phyloP scores from a whole-genome alignment of 1,284 basidiomycete genomes.

The Rhodotorula glutinis region DNA sequence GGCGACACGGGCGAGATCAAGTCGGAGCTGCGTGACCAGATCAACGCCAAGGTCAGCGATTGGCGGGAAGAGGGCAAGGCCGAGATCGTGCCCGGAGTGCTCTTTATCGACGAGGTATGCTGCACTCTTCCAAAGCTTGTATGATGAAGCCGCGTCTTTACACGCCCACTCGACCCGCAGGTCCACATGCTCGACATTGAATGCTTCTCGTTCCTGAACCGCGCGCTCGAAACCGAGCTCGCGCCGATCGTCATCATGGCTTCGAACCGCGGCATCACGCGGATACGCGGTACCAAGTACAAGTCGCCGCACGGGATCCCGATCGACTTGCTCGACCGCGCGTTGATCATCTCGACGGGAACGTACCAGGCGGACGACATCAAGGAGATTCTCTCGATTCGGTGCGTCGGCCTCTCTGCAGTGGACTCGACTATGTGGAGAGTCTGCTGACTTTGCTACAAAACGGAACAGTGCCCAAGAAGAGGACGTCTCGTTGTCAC shows the following conservation, averaged over 20 bases:
- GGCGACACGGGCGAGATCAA: conserved; percentile 99
- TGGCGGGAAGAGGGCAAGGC: conserved; percentile 99
- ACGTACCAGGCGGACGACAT: conserved; percentile 84
- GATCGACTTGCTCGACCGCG: conserved; percentile 87
- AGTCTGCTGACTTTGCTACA: background rate
- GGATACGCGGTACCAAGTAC: conserved; percentile 93
- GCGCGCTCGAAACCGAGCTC: conserved; percentile 88
- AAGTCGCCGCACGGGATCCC: conserved; percentile 92
- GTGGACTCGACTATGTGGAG: background rate
- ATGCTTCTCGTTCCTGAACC: conserved; percentile 97
- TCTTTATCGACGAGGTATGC: conserved; percentile 39
- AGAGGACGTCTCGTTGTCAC: conserved; percentile 84
- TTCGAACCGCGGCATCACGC: conserved; percentile 89
- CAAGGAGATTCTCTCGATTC: conserved; percentile 84
- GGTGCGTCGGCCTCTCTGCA: conserved; percentile 52
- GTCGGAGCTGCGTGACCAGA: conserved; percentile 92
- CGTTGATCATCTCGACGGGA: conserved; percentile 90
- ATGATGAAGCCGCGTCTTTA: background rate
- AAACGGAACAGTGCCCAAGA: conserved; percentile 70
- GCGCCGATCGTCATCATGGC: conserved; percentile 98
- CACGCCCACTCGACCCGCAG: conserved; percentile 72
- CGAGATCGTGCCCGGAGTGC: conserved; percentile 90
- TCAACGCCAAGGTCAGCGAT: conserved; percentile 93
- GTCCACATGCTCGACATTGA: conserved; percentile 99
- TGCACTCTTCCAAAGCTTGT: background rate